Conservation (phyloP, 2,329 filamentous ascomycete genomes). For the Colletotrichum sp. region DNA sequence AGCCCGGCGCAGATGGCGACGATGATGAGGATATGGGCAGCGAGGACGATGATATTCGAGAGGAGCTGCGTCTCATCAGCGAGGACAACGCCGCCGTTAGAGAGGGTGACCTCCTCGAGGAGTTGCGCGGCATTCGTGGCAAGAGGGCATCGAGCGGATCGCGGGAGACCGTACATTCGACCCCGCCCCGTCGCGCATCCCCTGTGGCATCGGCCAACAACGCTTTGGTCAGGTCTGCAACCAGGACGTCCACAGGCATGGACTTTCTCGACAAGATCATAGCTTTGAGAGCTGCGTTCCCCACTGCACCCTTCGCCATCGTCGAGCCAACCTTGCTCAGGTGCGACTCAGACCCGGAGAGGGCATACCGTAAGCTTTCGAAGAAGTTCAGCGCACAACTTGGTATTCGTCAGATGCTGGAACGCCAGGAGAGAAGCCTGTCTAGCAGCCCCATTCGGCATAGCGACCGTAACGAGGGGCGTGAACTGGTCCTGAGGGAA, state of each 20-base stretch:
- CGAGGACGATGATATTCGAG: constrained; percentile 24
- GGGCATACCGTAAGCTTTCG: constrained; percentile 41
- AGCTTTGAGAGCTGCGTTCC: constrained; percentile 49
- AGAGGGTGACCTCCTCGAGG: constrained; percentile 25
- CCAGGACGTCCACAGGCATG: background rate
- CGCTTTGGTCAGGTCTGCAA: background rate
- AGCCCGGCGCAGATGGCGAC: background rate
- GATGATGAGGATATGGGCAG: constrained; percentile 25
- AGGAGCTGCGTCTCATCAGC: constrained; percentile 49
- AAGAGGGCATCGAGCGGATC: background rate
- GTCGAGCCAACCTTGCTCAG: constrained; percentile 40
- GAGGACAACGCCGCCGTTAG: constrained; percentile 41
- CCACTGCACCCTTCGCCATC: constrained; percentile 36
- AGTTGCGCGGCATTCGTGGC: constrained; percentile 4
- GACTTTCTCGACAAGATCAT: constrained; percentile 35
- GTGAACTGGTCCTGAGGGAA: background rate
- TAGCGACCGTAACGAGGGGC: background rate
- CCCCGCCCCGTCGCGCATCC: background rate
- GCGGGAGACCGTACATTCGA: background rate
- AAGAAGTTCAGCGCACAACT: constrained; percentile 27
- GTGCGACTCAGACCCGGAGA: constrained; percentile 37
- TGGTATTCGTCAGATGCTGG: constrained; percentile 37
- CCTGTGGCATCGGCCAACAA: background rate
- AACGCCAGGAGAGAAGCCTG: constrained; percentile 19
- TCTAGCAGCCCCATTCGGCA: constrained; percentile 3